Percentiles rank a stretch among this genome's conserved stretches.
Evolutionary conservation across 495 filamentous ascomycete genomes (phyloP).

Genomic region (Choiromyces venosus): DNA sequence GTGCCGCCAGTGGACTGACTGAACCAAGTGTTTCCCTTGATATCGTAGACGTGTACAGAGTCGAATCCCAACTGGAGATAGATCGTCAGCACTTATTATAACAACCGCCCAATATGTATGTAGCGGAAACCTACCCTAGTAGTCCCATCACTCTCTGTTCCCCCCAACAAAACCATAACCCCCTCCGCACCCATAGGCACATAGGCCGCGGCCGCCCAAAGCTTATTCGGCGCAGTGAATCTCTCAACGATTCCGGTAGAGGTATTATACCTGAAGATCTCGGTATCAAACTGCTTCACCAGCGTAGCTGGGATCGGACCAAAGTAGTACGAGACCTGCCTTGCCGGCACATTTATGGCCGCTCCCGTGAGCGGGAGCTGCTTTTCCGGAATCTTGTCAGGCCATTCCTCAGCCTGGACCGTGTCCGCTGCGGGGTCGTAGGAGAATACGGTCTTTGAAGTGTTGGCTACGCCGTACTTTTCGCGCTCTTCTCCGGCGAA

Average conservation of each 20-base stretch:
- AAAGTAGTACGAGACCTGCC: slow-evolving; percentile 10
- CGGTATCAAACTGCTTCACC: background rate
- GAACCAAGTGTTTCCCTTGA: slow-evolving; percentile 63
- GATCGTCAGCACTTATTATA: background rate
- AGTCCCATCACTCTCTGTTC: background rate
- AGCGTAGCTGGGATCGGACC: background rate
- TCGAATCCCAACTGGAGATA: slow-evolving; percentile 23
- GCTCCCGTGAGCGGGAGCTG: background rate
- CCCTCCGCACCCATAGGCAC: slow-evolving; percentile 2
- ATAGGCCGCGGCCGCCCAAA: slow-evolving; percentile 2
- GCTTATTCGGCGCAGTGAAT: background rate
- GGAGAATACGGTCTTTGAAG: background rate
- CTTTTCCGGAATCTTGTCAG: background rate
- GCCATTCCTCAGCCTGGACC: slow-evolving; percentile 1
- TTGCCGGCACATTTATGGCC: background rate
- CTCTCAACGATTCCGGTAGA: background rate
- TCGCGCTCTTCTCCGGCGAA: slow-evolving; percentile 6
- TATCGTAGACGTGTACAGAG: slow-evolving; percentile 66
- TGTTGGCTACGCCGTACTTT: background rate
- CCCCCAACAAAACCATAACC: slow-evolving; percentile 18
- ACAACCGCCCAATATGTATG: background rate
- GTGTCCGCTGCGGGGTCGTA: background rate
- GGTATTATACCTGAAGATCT: slow-evolving; percentile 13
- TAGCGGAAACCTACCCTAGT: background rate
- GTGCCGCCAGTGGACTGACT: slow-evolving; percentile 60